Conservation (phyloP, 1,284 basidiomycete genomes). For the Meripilus lineatus region DNA sequence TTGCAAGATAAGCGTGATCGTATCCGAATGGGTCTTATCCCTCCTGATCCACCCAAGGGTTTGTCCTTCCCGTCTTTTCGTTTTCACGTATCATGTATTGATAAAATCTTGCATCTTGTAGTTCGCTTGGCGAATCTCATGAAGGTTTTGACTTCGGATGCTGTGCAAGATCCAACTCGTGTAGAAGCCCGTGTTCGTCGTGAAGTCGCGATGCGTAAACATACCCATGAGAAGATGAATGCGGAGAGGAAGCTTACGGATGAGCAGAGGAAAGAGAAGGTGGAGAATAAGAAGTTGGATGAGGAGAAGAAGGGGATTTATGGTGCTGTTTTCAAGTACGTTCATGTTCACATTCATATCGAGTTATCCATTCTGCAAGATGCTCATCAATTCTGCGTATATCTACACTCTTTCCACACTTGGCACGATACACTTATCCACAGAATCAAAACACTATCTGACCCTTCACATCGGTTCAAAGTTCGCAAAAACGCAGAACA, state of each 20-base stretch:
- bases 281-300: conserved; percentile 77
- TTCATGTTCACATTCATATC: conserved; percentile 16
- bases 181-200: conserved; percentile 93
- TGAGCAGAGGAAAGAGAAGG: conserved; percentile 85
- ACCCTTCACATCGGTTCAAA: conserved; percentile 94
- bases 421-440: conserved; percentile 1
- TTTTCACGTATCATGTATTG: conserved; percentile 8
- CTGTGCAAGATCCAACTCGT: conserved; percentile 94
- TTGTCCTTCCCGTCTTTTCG: conserved; percentile 13
- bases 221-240: conserved; percentile 92
- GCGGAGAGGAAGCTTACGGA: conserved; percentile 86
- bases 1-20: conserved; percentile 94
- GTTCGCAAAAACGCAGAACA: conserved; percentile 95
- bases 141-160: conserved; percentile 96
- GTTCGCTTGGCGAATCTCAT: conserved; percentile 95
- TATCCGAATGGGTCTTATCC: conserved; percentile 93
- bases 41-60: conserved; percentile 96
- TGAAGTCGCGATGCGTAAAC: conserved; percentile 88
- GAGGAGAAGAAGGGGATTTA: conserved; percentile 87
- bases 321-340: conserved; percentile 87
- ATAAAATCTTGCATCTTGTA: conserved; percentile 29
- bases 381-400: not conserved
- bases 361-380: not conserved
- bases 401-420: not conserved
- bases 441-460: conserved; percentile 85